phyloP scores from a whole-genome alignment of 257 asterid genomes.

The Ocimum tenuiflorum region DNA sequence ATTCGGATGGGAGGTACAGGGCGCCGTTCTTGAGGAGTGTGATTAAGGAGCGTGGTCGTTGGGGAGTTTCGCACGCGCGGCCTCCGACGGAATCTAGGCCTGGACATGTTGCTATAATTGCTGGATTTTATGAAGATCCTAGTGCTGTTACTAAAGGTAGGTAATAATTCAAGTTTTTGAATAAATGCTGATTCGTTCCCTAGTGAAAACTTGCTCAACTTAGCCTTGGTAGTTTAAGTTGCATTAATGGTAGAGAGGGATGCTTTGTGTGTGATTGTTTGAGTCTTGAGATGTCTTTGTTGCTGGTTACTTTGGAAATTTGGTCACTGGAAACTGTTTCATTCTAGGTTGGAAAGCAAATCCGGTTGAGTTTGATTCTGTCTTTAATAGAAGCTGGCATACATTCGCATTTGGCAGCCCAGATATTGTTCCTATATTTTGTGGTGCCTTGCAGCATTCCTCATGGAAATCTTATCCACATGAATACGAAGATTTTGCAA shows the following conservation, averaged over 20 bases:
- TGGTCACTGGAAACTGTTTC: conserved; percentile 16
- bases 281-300: background rate
- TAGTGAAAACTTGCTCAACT: background rate
- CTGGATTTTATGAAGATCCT: conserved; percentile 98
- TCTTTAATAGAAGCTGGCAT: conserved; percentile 86
- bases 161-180: conserved; percentile 11
- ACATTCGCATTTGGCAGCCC: conserved; percentile 94
- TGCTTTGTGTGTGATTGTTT: background rate
- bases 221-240: conserved; percentile 1
- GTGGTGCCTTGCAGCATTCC: conserved; percentile 80
- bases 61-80: conserved; percentile 99
- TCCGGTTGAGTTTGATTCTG: conserved; percentile 98
- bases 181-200: background rate
- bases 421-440: conserved; percentile 83
- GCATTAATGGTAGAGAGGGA: background rate
- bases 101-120: conserved; percentile 96
- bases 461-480: conserved; percentile 84
- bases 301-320: conserved; percentile 1
- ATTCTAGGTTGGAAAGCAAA: conserved; percentile 90
- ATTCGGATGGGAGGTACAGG: conserved; percentile 63
- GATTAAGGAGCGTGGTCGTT: conserved; percentile 80
- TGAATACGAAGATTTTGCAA: conserved; percentile 92
- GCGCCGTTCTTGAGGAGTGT: conserved; percentile 91
- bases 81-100: conserved; percentile 99
- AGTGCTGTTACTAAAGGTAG: conserved; percentile 96